Percentiles rank a stretch among this genome's conserved stretches.
Conservation (phyloP, 2,329 filamentous ascomycete genomes). For the Ophiosphaerella korrae region DNA sequence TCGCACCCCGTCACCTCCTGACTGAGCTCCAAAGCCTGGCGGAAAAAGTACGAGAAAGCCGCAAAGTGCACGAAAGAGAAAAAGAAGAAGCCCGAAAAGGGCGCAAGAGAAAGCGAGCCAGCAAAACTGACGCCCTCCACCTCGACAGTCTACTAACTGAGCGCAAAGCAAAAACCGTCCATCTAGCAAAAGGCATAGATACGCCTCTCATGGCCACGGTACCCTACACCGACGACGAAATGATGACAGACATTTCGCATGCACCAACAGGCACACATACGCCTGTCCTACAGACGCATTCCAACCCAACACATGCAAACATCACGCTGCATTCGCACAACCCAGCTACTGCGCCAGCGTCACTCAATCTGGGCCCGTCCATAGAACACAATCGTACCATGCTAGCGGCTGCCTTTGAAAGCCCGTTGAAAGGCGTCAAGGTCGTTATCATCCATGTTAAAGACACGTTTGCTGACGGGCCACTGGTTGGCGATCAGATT, state of each 20-base stretch:
- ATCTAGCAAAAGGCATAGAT: slow-evolving; percentile 17
- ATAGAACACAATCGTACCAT: slow-evolving; percentile 36
- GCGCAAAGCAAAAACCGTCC: slow-evolving; percentile 21
- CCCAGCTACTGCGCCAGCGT: slow-evolving; percentile 28
- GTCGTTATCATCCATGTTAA: slow-evolving; percentile 95
- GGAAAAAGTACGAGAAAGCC: slow-evolving; percentile 65
- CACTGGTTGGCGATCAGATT: slow-evolving; percentile 68
- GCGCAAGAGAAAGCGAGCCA: slow-evolving; percentile 68
- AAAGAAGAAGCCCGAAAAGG: slow-evolving; percentile 50
- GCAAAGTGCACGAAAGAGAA: slow-evolving; percentile 40
- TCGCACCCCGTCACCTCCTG: slow-evolving; percentile 81
- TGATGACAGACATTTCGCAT: slow-evolving; percentile 32
- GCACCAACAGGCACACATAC: slow-evolving; percentile 16
- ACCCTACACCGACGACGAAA: slow-evolving; percentile 30
- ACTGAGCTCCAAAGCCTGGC: slow-evolving; percentile 78
- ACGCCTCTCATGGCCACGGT: slow-evolving; percentile 12
- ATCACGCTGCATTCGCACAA: background rate
- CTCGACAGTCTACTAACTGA: slow-evolving; percentile 14
- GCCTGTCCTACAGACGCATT: slow-evolving; percentile 22
- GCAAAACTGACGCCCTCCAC: slow-evolving; percentile 35
- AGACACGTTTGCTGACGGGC: slow-evolving; percentile 77
- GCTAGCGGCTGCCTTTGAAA: slow-evolving; percentile 30
- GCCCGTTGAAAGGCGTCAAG: slow-evolving; percentile 72
- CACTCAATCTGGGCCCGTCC: slow-evolving; percentile 30
- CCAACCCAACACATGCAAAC: slow-evolving; percentile 4